phyloP scores from a whole-genome alignment of 768 basidiomycete genomes.

The Lentinula raphanica region DNA sequence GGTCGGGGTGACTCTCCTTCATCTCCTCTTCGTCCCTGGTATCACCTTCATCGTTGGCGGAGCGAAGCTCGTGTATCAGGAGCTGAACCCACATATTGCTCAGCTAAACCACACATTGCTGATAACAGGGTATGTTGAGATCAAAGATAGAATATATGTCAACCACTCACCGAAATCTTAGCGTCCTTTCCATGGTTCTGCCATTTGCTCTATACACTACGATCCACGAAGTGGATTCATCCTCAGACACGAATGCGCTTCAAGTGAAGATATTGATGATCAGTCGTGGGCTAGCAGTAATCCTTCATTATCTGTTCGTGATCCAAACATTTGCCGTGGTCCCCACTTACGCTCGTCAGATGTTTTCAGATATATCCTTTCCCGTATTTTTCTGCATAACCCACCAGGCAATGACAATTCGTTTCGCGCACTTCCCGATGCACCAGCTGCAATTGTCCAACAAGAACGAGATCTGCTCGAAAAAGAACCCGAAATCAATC shows the following conservation, averaged over 20 bases:
- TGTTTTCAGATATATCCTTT: constrained; percentile 51
- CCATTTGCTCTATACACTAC: not conserved
- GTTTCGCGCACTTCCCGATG: constrained; percentile 35
- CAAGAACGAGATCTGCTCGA: constrained; percentile 29
- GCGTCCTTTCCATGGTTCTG: not conserved
- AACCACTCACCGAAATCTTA: not conserved
- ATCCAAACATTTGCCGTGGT: too few species aligned
- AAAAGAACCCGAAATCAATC: constrained; percentile 53
- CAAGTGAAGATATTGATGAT: constrained; percentile 49
- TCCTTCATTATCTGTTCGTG: constrained; percentile 55
- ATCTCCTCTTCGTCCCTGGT: constrained; percentile 66
- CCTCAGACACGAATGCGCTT: constrained; percentile 20
- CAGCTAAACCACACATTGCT: constrained; percentile 67
- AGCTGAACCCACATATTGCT: constrained; percentile 57
- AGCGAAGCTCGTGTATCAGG: constrained; percentile 57
- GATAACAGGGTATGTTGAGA: constrained; percentile 53
- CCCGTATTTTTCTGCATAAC: constrained; percentile 65
- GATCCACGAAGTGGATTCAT: not conserved
- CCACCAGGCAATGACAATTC: constrained; percentile 57
- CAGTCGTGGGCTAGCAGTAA: constrained; percentile 60
- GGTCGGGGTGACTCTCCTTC: constrained; percentile 52
- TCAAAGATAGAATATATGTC: not conserved
- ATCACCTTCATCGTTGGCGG: constrained; percentile 66
- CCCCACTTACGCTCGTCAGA: too few species aligned
- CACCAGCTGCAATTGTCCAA: constrained; percentile 38